Evolutionary conservation across 2,329 filamentous ascomycete species (phyloP), one percentile per base, ranked within the genome.

Genomic region (Curvularia eragrostidis): DNA sequence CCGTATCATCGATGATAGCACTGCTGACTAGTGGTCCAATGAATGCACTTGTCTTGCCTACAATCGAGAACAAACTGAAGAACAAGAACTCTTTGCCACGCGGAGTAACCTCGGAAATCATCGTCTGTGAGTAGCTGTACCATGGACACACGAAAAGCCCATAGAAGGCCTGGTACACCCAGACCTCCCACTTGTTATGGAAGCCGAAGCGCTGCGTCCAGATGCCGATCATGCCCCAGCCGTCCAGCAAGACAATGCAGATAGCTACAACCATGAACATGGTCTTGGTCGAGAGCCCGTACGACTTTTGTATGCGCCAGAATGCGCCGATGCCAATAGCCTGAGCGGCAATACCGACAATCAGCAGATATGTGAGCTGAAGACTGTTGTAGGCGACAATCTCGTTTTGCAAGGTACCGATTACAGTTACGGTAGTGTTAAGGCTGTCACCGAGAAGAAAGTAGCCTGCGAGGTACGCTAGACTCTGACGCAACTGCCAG

Each of bases 111-210:
- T 89, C 88, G 2, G 83, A 86, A 63, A 90, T 90, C 83, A 90
- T 87, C 66, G 87, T 89, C 70, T 90, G 87, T 0, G 83, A 85
- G 73, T 90, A 90, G 47, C 84, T 86, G 73, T 89, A 90, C 87
- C 87, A 90, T 0, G 87, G 87, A 61, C 87, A 89, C 6, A 89
- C 85, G 46, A 89, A 82, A 1, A 90, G 77, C 0, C 88, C 87
- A 65, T 89, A 90, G 62, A 87, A 88, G 8, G 74, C 77, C 52
- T 79, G 76, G 56, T 77, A 80, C 3, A 74, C 66, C 82, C 81
- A 84, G 44, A 84, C 77, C 68, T 85, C 83, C 82, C 82, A 85
- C 5, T 72, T 70, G 58, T 83, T 74, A 63, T 85, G 83, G 68
- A 84, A 85, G 6, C 82, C 82, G 52, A 86, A 84, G 1, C 69